These are phyloP conservation scores for Phytophthora rubi DNA, from an alignment of 352 stramenopile species.

Conservation along the genomic window DNA sequence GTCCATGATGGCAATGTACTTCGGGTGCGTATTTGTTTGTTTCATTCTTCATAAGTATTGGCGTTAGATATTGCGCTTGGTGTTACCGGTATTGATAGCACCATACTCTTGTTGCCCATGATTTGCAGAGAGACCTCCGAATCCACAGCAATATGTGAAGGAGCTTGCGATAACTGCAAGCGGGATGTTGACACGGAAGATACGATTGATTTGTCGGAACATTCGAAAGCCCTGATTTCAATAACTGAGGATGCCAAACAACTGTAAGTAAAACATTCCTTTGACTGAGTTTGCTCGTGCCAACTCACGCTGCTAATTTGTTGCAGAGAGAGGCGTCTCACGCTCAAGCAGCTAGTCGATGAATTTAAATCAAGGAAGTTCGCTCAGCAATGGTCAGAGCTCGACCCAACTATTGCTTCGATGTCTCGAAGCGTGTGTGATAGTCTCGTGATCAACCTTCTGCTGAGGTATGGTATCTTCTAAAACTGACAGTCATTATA, in stretches of 20 bases:
- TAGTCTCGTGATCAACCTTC: constrained; percentile 58
- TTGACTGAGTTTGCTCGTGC: not conserved
- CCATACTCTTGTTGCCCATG: not conserved
- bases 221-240: constrained; percentile 56
- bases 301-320: constrained; percentile 2
- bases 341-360: constrained; percentile 76
- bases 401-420: constrained; percentile 46
- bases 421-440: constrained; percentile 53
- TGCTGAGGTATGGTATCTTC: constrained; percentile 39
- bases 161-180: constrained; percentile 61
- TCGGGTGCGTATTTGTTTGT: constrained; percentile 42
- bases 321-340: constrained; percentile 63
- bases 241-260: constrained; percentile 55
- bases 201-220: constrained; percentile 51
- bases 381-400: constrained; percentile 37
- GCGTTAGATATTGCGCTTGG: not conserved
- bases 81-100: not conserved
- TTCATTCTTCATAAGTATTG: not conserved
- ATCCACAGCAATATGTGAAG: constrained; percentile 40
- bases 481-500: not conserved
- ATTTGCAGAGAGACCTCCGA: constrained; percentile 49
- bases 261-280: constrained; percentile 39
- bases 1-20: constrained; percentile 60
- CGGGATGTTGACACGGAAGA: constrained; percentile 25
- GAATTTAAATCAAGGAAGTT: constrained; percentile 67